These are phyloP conservation scores for Pelargonium nanum DNA, from an alignment of 345 rosid genomes.

Conservation along the genomic window DNA sequence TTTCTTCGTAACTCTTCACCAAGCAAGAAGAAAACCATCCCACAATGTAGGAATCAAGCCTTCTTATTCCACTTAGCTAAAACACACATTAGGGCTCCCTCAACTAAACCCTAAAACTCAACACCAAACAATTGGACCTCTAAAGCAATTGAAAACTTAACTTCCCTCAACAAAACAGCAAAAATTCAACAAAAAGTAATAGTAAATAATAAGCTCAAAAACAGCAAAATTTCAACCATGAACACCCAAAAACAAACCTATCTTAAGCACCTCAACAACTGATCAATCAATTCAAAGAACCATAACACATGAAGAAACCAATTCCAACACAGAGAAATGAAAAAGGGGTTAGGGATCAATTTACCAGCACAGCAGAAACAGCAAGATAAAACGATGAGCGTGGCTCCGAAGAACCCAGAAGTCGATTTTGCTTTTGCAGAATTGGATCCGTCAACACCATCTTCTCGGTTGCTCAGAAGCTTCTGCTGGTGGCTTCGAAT, in stretches of 20 bases:
- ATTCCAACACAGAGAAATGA: background rate
- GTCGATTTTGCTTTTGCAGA: slow-evolving; percentile 1
- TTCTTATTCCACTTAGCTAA: background rate
- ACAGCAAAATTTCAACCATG: too few relatives aligned
- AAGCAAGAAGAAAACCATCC: background rate
- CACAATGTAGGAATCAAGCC: background rate
- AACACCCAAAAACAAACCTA: background rate
- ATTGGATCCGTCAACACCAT: background rate
- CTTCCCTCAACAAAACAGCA: too few relatives aligned
- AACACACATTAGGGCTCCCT: background rate
- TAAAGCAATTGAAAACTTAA: too few relatives aligned
- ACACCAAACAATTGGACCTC: too few relatives aligned
- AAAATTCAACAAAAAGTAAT: too few relatives aligned
- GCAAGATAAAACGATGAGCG: slow-evolving; percentile 31
- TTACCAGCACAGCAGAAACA: slow-evolving; percentile 57
- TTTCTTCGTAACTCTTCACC: too few relatives aligned
- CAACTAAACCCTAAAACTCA: background rate
- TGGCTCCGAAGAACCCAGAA: slow-evolving; percentile 21
- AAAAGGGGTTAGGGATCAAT: background rate
- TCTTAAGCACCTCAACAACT: background rate
- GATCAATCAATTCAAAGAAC: background rate
- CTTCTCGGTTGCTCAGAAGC: slow-evolving; percentile 21
- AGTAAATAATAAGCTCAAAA: too few relatives aligned
- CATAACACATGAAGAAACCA: background rate
- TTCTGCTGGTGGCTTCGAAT: slow-evolving; percentile 12